Evolutionary conservation across 192 early-diverging fungal genomes (phyloP).

Genomic region (Chytriomyces confervae): DNA sequence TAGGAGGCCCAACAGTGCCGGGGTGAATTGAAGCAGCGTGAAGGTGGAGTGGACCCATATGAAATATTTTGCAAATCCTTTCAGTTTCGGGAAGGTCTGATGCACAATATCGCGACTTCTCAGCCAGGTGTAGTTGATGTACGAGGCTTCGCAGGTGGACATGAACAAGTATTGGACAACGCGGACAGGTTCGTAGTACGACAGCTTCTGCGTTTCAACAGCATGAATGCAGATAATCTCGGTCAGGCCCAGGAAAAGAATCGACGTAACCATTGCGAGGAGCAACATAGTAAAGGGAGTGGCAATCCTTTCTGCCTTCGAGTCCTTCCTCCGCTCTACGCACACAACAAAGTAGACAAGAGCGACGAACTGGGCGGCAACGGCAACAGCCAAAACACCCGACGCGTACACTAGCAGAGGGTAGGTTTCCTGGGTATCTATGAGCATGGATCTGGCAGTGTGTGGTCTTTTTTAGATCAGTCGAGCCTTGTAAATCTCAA

Average conservation of each 20-base stretch:
- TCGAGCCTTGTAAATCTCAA: background rate
- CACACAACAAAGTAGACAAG: too few relatives aligned
- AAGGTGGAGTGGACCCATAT: too few relatives aligned
- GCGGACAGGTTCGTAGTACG: conserved; percentile 1
- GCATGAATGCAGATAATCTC: background rate
- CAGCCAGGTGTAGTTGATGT: background rate
- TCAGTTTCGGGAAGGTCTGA: background rate
- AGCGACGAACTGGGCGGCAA: too few relatives aligned
- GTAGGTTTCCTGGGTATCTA: too few relatives aligned
- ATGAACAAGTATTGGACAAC: background rate
- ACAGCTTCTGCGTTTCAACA: background rate
- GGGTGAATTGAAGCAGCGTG: too few relatives aligned
- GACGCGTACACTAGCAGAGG: too few relatives aligned
- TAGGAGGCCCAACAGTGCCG: too few relatives aligned
- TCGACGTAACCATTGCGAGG: background rate
- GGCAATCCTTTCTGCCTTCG: background rate
- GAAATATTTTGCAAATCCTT: background rate
- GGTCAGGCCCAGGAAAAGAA: background rate
- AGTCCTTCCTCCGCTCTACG: background rate
- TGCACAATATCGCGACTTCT: background rate
- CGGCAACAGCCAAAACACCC: too few relatives aligned
- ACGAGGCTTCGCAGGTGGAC: background rate
- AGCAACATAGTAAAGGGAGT: background rate
- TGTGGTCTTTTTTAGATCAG: too few relatives aligned
- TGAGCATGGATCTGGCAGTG: too few relatives aligned